A percentile compares a stretch with the other conserved stretches of the same genome.
Evolutionary conservation across 129 eudicot genomes (phyloP).

Genomic region (Daucus carota): DH1_v3.0 NC_030385.2:3407001-3407500

Average conservation of each 20-base stretch:
- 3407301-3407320: too few species aligned
- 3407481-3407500: background rate
- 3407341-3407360: background rate
- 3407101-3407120: background rate
- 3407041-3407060: background rate
- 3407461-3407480: background rate
- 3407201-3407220: conserved; percentile 93
- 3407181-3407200: conserved; percentile 93
- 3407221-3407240: conserved; percentile 59
- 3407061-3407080: background rate
- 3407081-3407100: background rate
- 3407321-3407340: background rate
- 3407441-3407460: conserved; percentile 81
- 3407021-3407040: background rate
- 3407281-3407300: conserved; percentile 55
- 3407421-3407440: conserved; percentile 87
- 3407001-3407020: conserved; percentile 86
- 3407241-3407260: conserved; percentile 81
- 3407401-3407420: conserved; percentile 93
- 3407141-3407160: conserved; percentile 64
- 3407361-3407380: background rate
- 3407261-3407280: conserved; percentile 96
- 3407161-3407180: conserved; percentile 62
- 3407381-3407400: conserved; percentile 81
- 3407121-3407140: conserved; percentile 40